phyloP scores from a whole-genome alignment of 352 stramenopile genomes.

The Globisporangium recalcitrans region DNA sequence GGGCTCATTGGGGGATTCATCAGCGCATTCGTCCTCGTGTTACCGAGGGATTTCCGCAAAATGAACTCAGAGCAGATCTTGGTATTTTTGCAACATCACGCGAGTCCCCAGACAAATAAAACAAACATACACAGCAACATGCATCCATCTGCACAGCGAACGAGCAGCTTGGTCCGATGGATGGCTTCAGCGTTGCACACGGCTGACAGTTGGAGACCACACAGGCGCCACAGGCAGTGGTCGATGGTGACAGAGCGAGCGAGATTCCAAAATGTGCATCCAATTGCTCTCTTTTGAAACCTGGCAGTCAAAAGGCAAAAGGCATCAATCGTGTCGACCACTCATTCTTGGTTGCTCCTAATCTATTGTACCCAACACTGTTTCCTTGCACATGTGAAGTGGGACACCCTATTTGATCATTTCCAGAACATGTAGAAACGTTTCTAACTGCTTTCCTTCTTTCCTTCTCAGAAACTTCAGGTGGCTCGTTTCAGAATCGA shows the following conservation, averaged over 20 bases:
- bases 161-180: not conserved
- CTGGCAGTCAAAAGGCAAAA: too few species aligned
- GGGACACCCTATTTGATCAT: not conserved
- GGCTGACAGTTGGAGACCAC: too few species aligned
- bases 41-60: slow-evolving; percentile 80
- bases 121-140: not conserved
- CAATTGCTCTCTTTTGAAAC: not conserved
- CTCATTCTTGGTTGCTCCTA: not conserved
- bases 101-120: slow-evolving; percentile 22
- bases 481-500: not conserved
- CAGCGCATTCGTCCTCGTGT: slow-evolving; percentile 70
- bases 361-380: not conserved
- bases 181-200: not conserved
- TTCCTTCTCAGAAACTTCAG: slow-evolving; percentile 11
- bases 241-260: not conserved
- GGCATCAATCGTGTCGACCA: slow-evolving; percentile 3
- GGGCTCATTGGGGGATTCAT: slow-evolving; percentile 27
- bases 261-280: slow-evolving; percentile 6
- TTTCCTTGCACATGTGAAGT: not conserved
- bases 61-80: slow-evolving; percentile 82
- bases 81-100: slow-evolving; percentile 73
- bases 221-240: too few species aligned
- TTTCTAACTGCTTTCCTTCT: not conserved
- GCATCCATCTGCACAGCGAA: too few species aligned
- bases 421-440: slow-evolving; percentile 9